Evolutionary conservation across 2,329 filamentous ascomycete genomes (phyloP).

Genomic region (Penicillium paneum): DNA sequence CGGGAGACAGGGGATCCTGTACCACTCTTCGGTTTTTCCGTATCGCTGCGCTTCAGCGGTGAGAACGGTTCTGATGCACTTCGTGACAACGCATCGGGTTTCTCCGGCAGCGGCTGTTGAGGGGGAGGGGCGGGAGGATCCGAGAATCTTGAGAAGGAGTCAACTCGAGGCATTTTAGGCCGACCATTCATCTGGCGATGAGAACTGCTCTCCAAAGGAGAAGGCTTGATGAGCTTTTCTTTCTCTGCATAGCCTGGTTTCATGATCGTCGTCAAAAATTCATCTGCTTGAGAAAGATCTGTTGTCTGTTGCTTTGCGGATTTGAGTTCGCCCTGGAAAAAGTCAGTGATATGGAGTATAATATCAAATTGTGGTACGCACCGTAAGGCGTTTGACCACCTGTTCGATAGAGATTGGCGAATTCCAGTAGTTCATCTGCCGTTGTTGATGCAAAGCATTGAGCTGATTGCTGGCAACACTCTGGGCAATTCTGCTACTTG

Average conservation of each 20-base stretch:
- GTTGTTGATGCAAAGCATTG: slow-evolving; percentile 64
- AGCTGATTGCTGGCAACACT: slow-evolving; percentile 57
- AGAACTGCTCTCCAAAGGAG: slow-evolving; percentile 45
- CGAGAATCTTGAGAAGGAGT: slow-evolving; percentile 80
- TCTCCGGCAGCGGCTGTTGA: slow-evolving; percentile 88
- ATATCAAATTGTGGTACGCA: slow-evolving; percentile 40
- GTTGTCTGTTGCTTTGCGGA: slow-evolving; percentile 82
- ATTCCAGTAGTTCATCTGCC: slow-evolving; percentile 77
- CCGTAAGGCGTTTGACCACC: slow-evolving; percentile 81
- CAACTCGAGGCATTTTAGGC: slow-evolving; percentile 56
- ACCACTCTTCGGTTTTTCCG: slow-evolving; percentile 65
- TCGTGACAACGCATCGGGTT: slow-evolving; percentile 65
- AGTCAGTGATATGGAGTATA: slow-evolving; percentile 25
- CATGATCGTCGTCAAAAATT: slow-evolving; percentile 74
- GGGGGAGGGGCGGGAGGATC: slow-evolving; percentile 91
- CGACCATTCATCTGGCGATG: slow-evolving; percentile 47
- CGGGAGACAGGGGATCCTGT: slow-evolving; percentile 46
- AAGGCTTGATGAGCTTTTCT: slow-evolving; percentile 47
- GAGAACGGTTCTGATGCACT: slow-evolving; percentile 44
- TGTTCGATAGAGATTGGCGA: slow-evolving; percentile 90
- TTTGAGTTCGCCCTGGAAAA: slow-evolving; percentile 78
- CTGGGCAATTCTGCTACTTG: slow-evolving; percentile 57
- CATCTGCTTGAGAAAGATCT: slow-evolving; percentile 76
- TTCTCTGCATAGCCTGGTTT: slow-evolving; percentile 63
- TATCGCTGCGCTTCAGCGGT: slow-evolving; percentile 70